Base-by-base conservation (phyloP, 2,329 filamentous ascomycete species). In the Calonectria pseudoturangicola region DNA sequence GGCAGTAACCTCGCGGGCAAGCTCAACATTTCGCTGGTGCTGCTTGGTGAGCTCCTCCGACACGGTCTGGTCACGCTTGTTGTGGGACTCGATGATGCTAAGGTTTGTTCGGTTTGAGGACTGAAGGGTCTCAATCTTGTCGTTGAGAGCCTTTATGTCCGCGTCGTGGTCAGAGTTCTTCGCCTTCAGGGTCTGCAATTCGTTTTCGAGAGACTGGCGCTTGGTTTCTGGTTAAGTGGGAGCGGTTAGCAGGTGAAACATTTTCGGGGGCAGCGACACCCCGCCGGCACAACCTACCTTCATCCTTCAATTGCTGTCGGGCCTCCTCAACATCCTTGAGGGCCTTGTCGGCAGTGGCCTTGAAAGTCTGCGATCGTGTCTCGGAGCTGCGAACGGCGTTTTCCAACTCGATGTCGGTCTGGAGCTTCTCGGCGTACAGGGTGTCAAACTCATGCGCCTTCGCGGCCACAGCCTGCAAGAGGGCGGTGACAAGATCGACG, bases 51-150 rank as follows among this genome's bases (percentile, higher is more conserved):
- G 90, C 79, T 99, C 97, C 71, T 95, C 93, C 5, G 95, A 92
- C 3, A 99, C 89, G 73, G 92, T 92, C 77, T 98, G 94, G 82
- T 98, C 95, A 45, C 95, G 94, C 12, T 92, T 92, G 68, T 94
- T 95, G 85, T 98, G 98, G 21, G 95, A 93, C 81, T 98, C 96
- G 74, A 98, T 92, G 41, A 98, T 92, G 50, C 94, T 93, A 5
- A 98, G 86, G 16, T 95, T 96, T 75, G 98, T 96, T 74, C 97
- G 93, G 82, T 98, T 98, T 8, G 96, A 97, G 0, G 94, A 92
- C 84, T 99, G 96, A 3, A 99, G 91, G 0, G 95, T 94, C 62
- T 93, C 88, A 79, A 99, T 95, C 78, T 96, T 95, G 72, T 94
- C 92, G 79, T 94, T 93, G 16, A 99, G 89, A 2, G 92, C 91